A percentile compares a stretch with the other conserved stretches of the same genome.
Conservation (phyloP, 2,329 filamentous ascomycete species). For the Colletotrichum sp. region DNA sequence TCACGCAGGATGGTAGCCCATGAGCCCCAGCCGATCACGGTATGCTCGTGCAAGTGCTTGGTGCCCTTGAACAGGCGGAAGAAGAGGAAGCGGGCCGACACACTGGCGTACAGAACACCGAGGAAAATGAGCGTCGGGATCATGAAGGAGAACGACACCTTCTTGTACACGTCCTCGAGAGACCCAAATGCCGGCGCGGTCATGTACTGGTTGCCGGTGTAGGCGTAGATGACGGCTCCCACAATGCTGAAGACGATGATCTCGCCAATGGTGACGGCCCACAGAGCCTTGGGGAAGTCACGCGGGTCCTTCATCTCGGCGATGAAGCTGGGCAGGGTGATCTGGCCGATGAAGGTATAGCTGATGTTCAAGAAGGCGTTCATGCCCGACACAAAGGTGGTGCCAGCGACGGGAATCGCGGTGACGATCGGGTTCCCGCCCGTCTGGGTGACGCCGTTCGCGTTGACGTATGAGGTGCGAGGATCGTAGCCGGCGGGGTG, state of each 20-base stretch:
- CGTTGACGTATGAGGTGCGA: slow-evolving; percentile 39
- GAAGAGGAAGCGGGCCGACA: slow-evolving; percentile 89
- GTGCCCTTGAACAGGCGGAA: slow-evolving; percentile 86
- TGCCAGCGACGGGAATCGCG: slow-evolving; percentile 69
- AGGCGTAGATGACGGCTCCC: slow-evolving; percentile 82
- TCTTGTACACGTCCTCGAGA: slow-evolving; percentile 80
- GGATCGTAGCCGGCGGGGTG: slow-evolving; percentile 73
- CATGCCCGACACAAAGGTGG: slow-evolving; percentile 82
- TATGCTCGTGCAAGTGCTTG: slow-evolving; percentile 79
- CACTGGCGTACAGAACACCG: slow-evolving; percentile 87
- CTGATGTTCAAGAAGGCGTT: slow-evolving; percentile 94
- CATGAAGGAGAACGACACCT: slow-evolving; percentile 93
- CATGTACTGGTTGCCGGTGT: slow-evolving; percentile 88
- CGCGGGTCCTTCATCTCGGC: slow-evolving; percentile 82
- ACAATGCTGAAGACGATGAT: slow-evolving; percentile 86
- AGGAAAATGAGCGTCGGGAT: slow-evolving; percentile 93
- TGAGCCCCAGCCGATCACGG: slow-evolving; percentile 77
- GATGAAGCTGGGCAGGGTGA: slow-evolving; percentile 92
- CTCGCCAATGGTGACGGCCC: slow-evolving; percentile 88
- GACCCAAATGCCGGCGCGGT: slow-evolving; percentile 88
- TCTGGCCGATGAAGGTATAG: slow-evolving; percentile 96
- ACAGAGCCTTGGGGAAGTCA: slow-evolving; percentile 92
- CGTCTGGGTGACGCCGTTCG: slow-evolving; percentile 30
- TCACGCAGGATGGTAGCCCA: slow-evolving; percentile 76
- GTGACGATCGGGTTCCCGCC: slow-evolving; percentile 71